phyloP scores from a whole-genome alignment of 2,329 filamentous ascomycete species.

The Microdochium bolleyi region DNA sequence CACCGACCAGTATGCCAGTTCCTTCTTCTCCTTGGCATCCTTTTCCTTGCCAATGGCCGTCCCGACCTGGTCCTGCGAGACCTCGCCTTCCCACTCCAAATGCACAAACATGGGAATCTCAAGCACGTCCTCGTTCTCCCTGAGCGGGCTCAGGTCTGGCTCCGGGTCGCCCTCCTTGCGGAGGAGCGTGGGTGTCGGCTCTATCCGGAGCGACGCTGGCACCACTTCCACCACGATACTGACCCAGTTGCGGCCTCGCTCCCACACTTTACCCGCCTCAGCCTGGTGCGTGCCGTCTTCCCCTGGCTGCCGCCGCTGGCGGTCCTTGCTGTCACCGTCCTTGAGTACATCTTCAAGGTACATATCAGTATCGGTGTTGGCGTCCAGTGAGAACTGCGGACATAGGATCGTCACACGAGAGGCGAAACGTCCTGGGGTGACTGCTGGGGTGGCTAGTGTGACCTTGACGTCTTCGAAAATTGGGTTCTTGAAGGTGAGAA shows the following conservation, averaged over 20 bases:
- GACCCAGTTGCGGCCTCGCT: slow-evolving; percentile 88
- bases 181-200: slow-evolving; percentile 19
- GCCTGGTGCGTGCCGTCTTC: slow-evolving; percentile 47
- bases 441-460: slow-evolving; percentile 74
- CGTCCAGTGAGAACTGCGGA: slow-evolving; percentile 87
- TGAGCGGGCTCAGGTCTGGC: slow-evolving; percentile 37
- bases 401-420: slow-evolving; percentile 87
- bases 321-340: slow-evolving; percentile 30
- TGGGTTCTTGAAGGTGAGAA: slow-evolving; percentile 87
- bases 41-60: slow-evolving; percentile 49
- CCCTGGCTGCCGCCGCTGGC: slow-evolving; percentile 28
- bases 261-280: slow-evolving; percentile 94
- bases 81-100: slow-evolving; percentile 78
- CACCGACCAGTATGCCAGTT: slow-evolving; percentile 94
- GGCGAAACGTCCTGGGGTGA: slow-evolving; percentile 67
- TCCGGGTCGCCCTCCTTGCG: slow-evolving; percentile 23
- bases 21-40: slow-evolving; percentile 67
- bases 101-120: slow-evolving; percentile 94
- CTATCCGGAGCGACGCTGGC: slow-evolving; percentile 44
- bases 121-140: slow-evolving; percentile 55
- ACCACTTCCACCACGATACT: slow-evolving; percentile 89
- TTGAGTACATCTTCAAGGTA: slow-evolving; percentile 85
- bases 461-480: slow-evolving; percentile 87
- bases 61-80: slow-evolving; percentile 55
- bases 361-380: slow-evolving; percentile 73